These are phyloP conservation scores for Lagenaria siceraria DNA, from an alignment of 306 rosid species.

Conservation along the genomic window DNA sequence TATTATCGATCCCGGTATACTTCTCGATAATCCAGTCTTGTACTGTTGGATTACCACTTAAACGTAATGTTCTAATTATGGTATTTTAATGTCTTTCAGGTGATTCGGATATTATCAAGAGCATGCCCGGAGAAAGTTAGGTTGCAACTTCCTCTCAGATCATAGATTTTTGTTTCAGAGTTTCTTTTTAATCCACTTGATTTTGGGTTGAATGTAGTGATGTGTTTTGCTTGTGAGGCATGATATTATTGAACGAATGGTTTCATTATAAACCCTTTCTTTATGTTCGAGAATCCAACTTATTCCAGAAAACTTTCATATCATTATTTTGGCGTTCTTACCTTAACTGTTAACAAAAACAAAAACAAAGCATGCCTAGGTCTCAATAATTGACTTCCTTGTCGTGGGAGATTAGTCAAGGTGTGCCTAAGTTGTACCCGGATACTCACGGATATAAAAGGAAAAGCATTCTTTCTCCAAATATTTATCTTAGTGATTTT, in stretches of 20 bases:
- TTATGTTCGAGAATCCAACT: background rate
- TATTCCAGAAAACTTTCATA: background rate
- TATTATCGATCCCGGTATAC: constrained; percentile 66
- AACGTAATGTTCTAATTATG: background rate
- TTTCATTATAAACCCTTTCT: background rate
- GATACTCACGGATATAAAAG: no score
- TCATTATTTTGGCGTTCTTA: background rate
- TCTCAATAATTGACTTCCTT: no score
- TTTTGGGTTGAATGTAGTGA: constrained; percentile 1
- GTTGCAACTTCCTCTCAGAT: background rate
- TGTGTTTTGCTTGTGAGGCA: background rate
- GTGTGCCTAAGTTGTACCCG: no score
- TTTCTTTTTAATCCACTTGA: background rate
- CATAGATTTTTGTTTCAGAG: constrained; percentile 20
- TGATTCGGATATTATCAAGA: constrained; percentile 37
- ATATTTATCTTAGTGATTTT: no score
- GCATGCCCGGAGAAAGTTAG: constrained; percentile 32
- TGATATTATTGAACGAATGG: background rate
- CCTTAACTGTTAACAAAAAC: background rate
- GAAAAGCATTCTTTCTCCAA: no score
- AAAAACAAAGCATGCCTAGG: no score
- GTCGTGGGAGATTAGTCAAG: no score
- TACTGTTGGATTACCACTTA: background rate
- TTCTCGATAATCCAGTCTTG: background rate
- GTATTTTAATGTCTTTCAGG: background rate